phyloP scores from a whole-genome alignment of 805 yeast species.

The Kuraishia ogatae region DNA sequence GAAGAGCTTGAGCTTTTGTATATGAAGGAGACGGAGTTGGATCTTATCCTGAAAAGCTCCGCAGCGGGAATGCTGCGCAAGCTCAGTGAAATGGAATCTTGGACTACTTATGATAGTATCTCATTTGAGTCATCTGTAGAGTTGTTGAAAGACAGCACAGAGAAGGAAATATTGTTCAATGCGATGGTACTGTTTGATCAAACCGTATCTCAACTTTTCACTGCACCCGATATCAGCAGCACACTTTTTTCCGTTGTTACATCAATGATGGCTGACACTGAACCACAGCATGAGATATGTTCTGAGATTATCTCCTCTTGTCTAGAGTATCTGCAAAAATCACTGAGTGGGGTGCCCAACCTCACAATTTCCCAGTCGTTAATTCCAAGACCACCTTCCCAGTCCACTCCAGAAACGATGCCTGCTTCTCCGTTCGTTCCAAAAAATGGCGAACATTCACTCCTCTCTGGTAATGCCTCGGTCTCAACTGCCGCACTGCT shows the following conservation, averaged over 20 bases:
- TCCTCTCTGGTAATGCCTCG: background rate
- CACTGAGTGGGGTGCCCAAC: background rate
- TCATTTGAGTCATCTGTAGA: slow-evolving; percentile 31
- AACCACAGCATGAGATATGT: background rate
- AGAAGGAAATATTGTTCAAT: slow-evolving; percentile 44
- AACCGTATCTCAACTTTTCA: slow-evolving; percentile 18
- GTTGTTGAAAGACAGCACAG: slow-evolving; percentile 36
- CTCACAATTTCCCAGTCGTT: background rate
- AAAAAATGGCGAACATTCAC: background rate
- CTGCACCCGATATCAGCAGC: background rate
- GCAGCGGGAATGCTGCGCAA: slow-evolving; percentile 35
- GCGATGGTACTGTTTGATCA: slow-evolving; percentile 51
- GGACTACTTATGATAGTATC: slow-evolving; percentile 39
- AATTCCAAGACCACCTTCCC: background rate
- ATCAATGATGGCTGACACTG: background rate
- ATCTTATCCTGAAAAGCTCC: slow-evolving; percentile 38
- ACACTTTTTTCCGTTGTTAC: background rate
- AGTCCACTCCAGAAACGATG: background rate
- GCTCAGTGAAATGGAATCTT: slow-evolving; percentile 44
- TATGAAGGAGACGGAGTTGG: slow-evolving; percentile 40
- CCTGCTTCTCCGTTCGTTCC: background rate
- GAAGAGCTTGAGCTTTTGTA: slow-evolving; percentile 42
- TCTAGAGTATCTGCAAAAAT: background rate
- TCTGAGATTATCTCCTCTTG: background rate
- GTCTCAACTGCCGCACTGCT: background rate